Conservation (phyloP, 2,329 filamentous ascomycete species). For the Decorospora gaudefroyi region DNA sequence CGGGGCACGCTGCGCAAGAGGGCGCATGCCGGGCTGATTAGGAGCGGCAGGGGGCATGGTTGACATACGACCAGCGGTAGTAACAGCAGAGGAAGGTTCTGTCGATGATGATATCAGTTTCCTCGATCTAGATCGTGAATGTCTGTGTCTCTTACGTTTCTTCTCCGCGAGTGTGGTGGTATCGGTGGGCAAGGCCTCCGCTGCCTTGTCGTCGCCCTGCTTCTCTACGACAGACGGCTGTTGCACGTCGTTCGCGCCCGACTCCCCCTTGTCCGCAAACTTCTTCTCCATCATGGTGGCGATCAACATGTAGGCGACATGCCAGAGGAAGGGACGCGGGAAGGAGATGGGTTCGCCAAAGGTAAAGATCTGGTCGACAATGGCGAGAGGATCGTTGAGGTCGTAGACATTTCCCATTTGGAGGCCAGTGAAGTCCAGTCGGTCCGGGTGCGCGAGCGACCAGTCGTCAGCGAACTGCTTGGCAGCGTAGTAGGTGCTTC, state of each 20-base stretch:
- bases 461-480: conserved; percentile 31
- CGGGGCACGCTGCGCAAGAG: background rate
- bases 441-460: conserved; percentile 26
- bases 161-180: background rate
- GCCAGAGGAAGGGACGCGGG: conserved; percentile 39
- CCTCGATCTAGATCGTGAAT: background rate
- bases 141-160: conserved; percentile 18
- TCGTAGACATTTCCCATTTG: conserved; percentile 26
- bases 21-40: background rate
- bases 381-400: conserved; percentile 19
- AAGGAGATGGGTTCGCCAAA: conserved; percentile 27
- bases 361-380: conserved; percentile 40
- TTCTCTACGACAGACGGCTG: background rate
- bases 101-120: conserved; percentile 17
- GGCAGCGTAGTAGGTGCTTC: conserved; percentile 28
- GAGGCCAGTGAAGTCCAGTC: conserved; percentile 22
- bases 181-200: background rate
- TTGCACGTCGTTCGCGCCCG: background rate
- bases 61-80: background rate
- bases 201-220: background rate
- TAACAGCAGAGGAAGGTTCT: conserved; percentile 11
- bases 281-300: conserved; percentile 15
- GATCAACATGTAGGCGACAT: conserved; percentile 34
- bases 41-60: background rate
- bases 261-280: conserved; percentile 4